These are phyloP conservation scores for Colletotrichum godetiae DNA, from an alignment of 2,329 filamentous ascomycete species.

Conservation along the genomic window DNA sequence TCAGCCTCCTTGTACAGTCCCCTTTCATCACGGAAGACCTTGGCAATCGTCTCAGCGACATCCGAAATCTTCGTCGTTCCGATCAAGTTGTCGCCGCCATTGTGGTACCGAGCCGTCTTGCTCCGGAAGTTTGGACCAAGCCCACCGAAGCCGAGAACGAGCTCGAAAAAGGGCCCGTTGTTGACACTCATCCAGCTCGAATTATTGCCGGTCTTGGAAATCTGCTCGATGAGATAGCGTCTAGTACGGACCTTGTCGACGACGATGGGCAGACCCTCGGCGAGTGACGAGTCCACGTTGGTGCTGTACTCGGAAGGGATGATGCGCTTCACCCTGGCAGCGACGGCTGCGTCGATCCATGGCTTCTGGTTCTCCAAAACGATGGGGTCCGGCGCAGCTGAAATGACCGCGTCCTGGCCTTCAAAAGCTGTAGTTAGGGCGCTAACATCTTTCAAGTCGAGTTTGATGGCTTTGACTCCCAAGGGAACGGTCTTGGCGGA, in stretches of 20 bases:
- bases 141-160: slow-evolving; percentile 12
- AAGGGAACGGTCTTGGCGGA: slow-evolving; percentile 51
- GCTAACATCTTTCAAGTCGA: slow-evolving; percentile 48
- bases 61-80: slow-evolving; percentile 57
- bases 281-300: slow-evolving; percentile 40
- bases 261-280: slow-evolving; percentile 37
- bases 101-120: slow-evolving; percentile 54
- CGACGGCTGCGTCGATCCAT: slow-evolving; percentile 63
- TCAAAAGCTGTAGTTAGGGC: slow-evolving; percentile 63
- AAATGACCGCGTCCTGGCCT: slow-evolving; percentile 67
- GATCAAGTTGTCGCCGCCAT: slow-evolving; percentile 59
- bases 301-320: slow-evolving; percentile 62
- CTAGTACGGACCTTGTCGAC: slow-evolving; percentile 36
- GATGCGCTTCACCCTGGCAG: slow-evolving; percentile 64
- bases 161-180: slow-evolving; percentile 55
- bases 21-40: slow-evolving; percentile 48
- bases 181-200: slow-evolving; percentile 49
- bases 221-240: slow-evolving; percentile 15
- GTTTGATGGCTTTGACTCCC: slow-evolving; percentile 44
- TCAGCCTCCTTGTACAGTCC: slow-evolving; percentile 56
- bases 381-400: slow-evolving; percentile 51
- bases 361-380: slow-evolving; percentile 55
- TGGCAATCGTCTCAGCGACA: slow-evolving; percentile 59
- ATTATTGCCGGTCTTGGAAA: slow-evolving; percentile 29
- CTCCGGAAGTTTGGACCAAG: slow-evolving; percentile 34